Evolutionary conservation across 345 rosid species (phyloP).

Genomic region (Salix udensis): DNA sequence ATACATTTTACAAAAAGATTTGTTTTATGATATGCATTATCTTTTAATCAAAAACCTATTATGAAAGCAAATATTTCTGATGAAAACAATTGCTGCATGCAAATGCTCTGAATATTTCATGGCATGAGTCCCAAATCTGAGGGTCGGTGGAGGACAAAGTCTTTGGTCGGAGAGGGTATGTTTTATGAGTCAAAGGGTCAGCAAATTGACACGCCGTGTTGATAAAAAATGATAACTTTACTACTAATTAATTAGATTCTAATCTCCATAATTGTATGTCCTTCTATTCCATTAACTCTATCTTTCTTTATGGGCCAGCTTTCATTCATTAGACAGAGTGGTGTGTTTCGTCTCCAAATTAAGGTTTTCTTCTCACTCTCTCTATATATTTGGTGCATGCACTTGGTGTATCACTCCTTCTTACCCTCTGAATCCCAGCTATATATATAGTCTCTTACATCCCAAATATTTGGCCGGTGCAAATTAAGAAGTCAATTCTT

Average conservation of each 20-base stretch:
- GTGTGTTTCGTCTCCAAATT: neutral
- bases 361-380: neutral
- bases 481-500: neutral
- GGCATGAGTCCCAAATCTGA: no score
- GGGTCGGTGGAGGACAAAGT: no score
- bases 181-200: no score
- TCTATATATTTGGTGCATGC: neutral
- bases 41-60: no score
- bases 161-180: no score
- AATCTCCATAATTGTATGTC: neutral
- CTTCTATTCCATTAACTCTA: neutral
- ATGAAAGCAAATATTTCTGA: no score
- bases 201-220: no score
- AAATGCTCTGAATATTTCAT: no score
- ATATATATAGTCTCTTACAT: neutral
- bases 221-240: neutral
- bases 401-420: neutral
- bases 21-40: no score
- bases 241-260: neutral
- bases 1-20: no score
- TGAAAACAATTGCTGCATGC: no score
- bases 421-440: neutral
- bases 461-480: neutral
- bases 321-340: neutral
- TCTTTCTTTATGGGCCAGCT: neutral